Percentiles rank a stretch among this genome's conserved stretches.
These are phyloP conservation scores for Boletus rufocinnamomeus DNA, from an alignment of 768 basidiomycete species.

Conservation along the genomic window DNA sequence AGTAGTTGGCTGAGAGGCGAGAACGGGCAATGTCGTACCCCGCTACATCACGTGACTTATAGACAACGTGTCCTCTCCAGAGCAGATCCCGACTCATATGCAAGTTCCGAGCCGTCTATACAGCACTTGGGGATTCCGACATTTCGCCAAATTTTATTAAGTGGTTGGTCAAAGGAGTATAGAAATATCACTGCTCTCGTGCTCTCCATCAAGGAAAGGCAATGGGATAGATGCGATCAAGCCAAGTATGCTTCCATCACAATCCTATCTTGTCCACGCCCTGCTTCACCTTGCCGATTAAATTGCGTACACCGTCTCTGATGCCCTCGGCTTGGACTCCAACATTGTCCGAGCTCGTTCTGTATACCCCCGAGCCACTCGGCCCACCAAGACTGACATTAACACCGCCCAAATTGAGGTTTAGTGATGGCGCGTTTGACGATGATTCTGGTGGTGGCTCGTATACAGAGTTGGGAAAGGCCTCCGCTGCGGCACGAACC, in stretches of 20 bases:
- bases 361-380: conserved; percentile 80
- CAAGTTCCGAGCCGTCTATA: neutral
- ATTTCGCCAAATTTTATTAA: neutral
- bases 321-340: conserved; percentile 85
- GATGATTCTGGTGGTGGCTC: conserved; percentile 77
- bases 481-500: conserved; percentile 70
- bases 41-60: conserved; percentile 27
- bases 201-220: neutral
- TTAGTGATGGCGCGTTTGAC: conserved; percentile 75
- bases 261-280: conserved; percentile 67
- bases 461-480: conserved; percentile 65
- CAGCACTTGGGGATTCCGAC: neutral
- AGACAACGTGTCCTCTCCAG: conserved; percentile 28
- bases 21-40: neutral
- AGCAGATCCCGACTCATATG: neutral
- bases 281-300: conserved; percentile 88
- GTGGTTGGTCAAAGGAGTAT: neutral
- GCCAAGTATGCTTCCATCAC: conserved; percentile 9
- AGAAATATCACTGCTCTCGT: neutral
- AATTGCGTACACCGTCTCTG: conserved; percentile 81
- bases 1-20: neutral
- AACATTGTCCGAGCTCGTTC: conserved; percentile 72
- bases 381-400: conserved; percentile 93
- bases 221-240: neutral
- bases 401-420: conserved; percentile 89